phyloP scores from a whole-genome alignment of 805 yeast genomes.

The Myxozyma geophila region DNA sequence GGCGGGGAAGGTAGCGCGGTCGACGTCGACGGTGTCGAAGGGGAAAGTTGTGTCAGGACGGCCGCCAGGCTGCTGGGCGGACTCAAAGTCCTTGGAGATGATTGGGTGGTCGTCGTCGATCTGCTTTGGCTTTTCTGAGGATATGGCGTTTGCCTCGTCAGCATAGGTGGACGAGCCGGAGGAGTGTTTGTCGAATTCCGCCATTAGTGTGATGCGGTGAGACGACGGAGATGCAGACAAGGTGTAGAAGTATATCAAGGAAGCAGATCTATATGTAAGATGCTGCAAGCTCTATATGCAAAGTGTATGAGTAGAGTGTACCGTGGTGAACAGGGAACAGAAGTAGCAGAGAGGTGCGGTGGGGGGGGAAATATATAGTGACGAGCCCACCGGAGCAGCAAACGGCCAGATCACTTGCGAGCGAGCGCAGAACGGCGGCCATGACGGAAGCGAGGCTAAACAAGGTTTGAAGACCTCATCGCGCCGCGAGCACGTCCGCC shows the following conservation, averaged over 20 bases:
- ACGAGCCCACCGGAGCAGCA: background rate
- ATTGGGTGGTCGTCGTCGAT: background rate
- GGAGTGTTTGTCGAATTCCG: slow-evolving; percentile 2
- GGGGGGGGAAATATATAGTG: background rate
- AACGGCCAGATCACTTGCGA: background rate
- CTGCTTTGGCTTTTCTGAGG: background rate
- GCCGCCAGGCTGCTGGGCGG: background rate
- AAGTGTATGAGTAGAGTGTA: no score
- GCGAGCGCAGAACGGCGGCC: background rate
- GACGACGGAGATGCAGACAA: no score
- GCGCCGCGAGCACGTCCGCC: background rate
- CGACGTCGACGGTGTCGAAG: slow-evolving; percentile 30
- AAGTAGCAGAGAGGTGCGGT: background rate
- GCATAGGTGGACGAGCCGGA: slow-evolving; percentile 20
- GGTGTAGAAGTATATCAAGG: no score
- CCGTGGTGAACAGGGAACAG: background rate
- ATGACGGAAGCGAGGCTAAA: background rate
- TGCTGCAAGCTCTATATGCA: no score
- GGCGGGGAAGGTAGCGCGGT: slow-evolving; percentile 72
- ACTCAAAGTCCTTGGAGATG: slow-evolving; percentile 9
- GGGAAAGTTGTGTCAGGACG: slow-evolving; percentile 55
- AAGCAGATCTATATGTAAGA: no score
- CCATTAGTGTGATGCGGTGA: background rate
- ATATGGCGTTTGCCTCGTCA: background rate
- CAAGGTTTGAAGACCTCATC: slow-evolving; percentile 1